Conservation (phyloP, 345 rosid genomes). For the Salix brachista region DNA sequence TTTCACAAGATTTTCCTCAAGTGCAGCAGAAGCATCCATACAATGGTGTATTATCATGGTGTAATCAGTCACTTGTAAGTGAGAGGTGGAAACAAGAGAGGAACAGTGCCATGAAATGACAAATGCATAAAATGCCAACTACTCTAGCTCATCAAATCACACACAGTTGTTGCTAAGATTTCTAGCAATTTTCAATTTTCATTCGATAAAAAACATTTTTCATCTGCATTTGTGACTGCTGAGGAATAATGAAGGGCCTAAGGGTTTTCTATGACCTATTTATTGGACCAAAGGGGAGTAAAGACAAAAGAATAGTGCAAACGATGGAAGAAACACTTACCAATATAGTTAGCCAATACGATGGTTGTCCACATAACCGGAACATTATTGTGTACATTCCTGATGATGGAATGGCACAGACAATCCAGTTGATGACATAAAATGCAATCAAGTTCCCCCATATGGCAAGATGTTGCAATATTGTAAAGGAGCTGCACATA, state of each 20-base stretch:
- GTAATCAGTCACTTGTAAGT: no score
- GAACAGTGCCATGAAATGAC: not conserved
- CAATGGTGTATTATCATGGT: not conserved
- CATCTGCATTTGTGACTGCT: not conserved
- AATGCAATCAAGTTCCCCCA: constrained; percentile 88
- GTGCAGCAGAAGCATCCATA: not conserved
- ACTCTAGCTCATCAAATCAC: not conserved
- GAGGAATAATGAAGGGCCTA: not conserved
- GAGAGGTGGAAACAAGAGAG: no score
- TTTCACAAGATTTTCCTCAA: not conserved
- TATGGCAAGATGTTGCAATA: constrained; percentile 80
- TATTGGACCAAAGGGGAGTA: not conserved
- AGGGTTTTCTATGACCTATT: not conserved
- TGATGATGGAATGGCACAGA: constrained; percentile 75
- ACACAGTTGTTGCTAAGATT: not conserved
- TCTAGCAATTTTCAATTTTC: not conserved
- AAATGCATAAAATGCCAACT: not conserved
- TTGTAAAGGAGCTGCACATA: constrained; percentile 77
- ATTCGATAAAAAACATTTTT: not conserved
- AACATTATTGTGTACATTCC: constrained; percentile 98
- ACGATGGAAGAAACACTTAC: constrained; percentile 42
- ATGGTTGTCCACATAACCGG: constrained; percentile 75
- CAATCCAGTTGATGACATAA: constrained; percentile 73
- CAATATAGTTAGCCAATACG: constrained; percentile 81
- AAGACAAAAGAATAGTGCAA: not conserved